These are phyloP conservation scores for Agrocybe chaxingu DNA, from an alignment of 768 basidiomycete genomes.

Conservation along the genomic window DNA sequence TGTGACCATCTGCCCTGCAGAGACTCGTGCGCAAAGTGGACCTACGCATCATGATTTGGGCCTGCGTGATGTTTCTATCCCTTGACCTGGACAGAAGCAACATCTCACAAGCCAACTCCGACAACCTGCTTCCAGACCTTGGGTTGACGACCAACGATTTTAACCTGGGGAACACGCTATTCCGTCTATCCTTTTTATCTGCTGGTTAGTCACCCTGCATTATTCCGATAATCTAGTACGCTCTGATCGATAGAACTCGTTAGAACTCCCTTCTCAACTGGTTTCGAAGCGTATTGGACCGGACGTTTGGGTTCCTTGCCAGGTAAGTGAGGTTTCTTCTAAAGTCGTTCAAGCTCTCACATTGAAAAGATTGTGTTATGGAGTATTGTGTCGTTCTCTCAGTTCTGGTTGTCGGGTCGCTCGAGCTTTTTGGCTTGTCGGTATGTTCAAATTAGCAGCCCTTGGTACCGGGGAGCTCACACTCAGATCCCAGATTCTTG, in stretches of 20 bases:
- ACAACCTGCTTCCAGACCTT: slow-evolving; percentile 65
- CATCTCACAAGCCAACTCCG: slow-evolving; percentile 63
- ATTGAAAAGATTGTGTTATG: slow-evolving; percentile 46
- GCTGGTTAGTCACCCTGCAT: slow-evolving; percentile 27
- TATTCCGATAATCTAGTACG: not conserved
- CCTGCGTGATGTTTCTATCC: slow-evolving; percentile 60
- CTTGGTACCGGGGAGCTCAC: no score
- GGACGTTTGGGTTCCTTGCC: slow-evolving; percentile 62
- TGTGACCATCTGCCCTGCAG: slow-evolving; percentile 21
- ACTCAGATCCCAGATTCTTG: slow-evolving; percentile 33
- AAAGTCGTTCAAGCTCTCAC: not conserved
- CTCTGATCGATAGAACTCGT: not conserved
- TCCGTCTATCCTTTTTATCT: slow-evolving; percentile 43
- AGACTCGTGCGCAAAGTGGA: slow-evolving; percentile 58
- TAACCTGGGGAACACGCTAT: slow-evolving; percentile 61
- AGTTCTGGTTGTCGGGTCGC: slow-evolving; percentile 57
- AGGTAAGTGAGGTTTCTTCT: slow-evolving; percentile 29
- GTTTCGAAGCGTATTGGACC: slow-evolving; percentile 67
- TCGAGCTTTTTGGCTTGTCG: slow-evolving; percentile 53
- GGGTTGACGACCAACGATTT: slow-evolving; percentile 60
- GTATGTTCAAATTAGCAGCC: slow-evolving; percentile 18
- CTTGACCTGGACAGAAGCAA: slow-evolving; percentile 60
- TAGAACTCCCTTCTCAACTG: slow-evolving; percentile 65
- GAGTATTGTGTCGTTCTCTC: slow-evolving; percentile 53
- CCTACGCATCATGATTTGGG: slow-evolving; percentile 57